Percentiles rank a stretch among this genome's conserved stretches.
Evolutionary conservation across 108 stramenopile genomes (phyloP).

Genomic region (Skeletonema costatum): DNA sequence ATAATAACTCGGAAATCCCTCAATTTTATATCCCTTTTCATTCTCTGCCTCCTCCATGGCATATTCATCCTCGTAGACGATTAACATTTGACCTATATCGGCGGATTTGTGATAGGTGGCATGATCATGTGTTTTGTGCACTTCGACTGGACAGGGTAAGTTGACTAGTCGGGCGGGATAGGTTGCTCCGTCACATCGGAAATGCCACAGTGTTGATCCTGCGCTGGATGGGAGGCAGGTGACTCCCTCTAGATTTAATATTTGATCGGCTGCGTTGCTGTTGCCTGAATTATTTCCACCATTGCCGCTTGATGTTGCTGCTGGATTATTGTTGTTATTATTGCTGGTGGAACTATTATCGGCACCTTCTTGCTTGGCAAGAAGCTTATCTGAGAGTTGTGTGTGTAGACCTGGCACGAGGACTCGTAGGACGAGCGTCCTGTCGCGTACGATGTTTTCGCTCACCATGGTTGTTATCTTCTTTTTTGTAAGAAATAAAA

Average conservation of each 20-base stretch:
- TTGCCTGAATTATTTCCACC: not conserved
- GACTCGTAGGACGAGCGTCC: slow-evolving; percentile 72
- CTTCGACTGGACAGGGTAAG: slow-evolving; percentile 91
- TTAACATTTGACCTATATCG: slow-evolving; percentile 92
- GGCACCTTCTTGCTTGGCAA: slow-evolving; percentile 31
- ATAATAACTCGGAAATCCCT: slow-evolving; percentile 75
- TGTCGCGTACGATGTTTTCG: slow-evolving; percentile 37
- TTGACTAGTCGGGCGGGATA: slow-evolving; percentile 93
- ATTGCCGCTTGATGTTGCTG: not conserved
- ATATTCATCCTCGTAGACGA: slow-evolving; percentile 89
- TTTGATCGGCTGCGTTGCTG: slow-evolving; percentile 7
- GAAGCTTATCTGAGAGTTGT: slow-evolving; percentile 81
- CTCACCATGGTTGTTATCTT: not conserved
- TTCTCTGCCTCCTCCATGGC: slow-evolving; percentile 88
- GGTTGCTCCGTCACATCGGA: slow-evolving; percentile 85
- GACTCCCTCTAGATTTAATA: slow-evolving; percentile 84
- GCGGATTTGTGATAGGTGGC: slow-evolving; percentile 88
- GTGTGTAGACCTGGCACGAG: slow-evolving; percentile 75
- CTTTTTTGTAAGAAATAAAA: too few relatives aligned
- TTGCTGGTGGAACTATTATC: slow-evolving; percentile 44
- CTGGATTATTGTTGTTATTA: not conserved
- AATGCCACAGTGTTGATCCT: slow-evolving; percentile 78
- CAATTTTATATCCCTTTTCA: slow-evolving; percentile 50
- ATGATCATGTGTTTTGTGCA: slow-evolving; percentile 93
- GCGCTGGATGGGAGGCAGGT: slow-evolving; percentile 51